These are phyloP conservation scores for Schizonepeta tenuifolia DNA, from an alignment of 257 asterid genomes.

Conservation along the genomic window DNA sequence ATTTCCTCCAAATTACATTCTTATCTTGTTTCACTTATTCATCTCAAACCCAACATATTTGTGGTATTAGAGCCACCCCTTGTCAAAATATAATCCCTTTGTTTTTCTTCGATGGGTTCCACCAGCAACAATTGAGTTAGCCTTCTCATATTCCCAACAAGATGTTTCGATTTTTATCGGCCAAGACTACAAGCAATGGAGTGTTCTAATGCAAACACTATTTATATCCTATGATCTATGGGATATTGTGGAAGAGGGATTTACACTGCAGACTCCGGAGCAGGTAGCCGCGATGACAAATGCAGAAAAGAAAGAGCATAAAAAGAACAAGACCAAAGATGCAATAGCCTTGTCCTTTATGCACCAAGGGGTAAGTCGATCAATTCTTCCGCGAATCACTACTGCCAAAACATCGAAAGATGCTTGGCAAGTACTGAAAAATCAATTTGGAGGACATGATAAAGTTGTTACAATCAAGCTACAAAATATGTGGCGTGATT, in stretches of 20 bases:
- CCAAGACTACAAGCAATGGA: conserved; percentile 24
- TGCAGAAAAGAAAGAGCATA: background rate
- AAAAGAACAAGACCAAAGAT: conserved; percentile 19
- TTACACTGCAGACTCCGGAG: background rate
- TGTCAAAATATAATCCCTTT: background rate
- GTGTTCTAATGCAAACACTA: conserved; percentile 9
- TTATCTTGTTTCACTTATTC: no score
- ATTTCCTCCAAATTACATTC: no score
- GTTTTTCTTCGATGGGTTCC: background rate
- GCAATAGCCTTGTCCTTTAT: conserved; percentile 31
- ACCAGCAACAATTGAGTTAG: background rate
- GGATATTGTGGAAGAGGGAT: conserved; percentile 21
- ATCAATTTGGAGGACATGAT: conserved; percentile 8
- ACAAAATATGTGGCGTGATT: conserved; percentile 5
- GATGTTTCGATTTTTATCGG: no score
- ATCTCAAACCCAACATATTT: background rate
- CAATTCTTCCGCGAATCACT: background rate
- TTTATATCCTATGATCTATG: background rate
- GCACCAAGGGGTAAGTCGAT: conserved; percentile 30
- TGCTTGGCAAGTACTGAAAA: background rate
- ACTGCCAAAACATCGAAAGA: background rate
- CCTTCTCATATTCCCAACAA: conserved; percentile 24
- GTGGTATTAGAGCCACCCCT: background rate
- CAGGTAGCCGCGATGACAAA: background rate
- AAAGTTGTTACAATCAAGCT: background rate